These are phyloP conservation scores for Blastocrithidia nonstop DNA, from an alignment of 208 protist species.

Conservation along the genomic window DNA sequence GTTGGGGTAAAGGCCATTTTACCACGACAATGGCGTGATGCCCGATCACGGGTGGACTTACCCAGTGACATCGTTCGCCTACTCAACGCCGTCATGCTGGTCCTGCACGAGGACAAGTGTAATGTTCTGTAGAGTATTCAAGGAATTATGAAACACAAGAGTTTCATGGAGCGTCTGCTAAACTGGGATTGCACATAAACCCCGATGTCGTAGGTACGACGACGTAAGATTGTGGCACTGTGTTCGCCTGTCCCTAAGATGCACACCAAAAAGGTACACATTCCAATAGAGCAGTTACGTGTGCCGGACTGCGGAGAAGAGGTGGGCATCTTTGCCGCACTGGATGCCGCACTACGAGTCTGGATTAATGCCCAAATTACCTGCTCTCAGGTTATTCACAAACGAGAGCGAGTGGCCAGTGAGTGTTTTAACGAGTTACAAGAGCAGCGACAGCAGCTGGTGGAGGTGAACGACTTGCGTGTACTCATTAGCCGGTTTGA, in stretches of 20 bases:
- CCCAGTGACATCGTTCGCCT: slow-evolving; percentile 13
- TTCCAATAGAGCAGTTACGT: too few species aligned
- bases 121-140: slow-evolving; percentile 36
- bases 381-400: slow-evolving; percentile 32
- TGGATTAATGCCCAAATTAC: slow-evolving; percentile 57
- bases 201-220: slow-evolving; percentile 32
- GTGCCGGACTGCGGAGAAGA: slow-evolving; percentile 5
- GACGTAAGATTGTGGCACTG: slow-evolving; percentile 26
- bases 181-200: slow-evolving; percentile 48
- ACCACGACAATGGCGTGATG: slow-evolving; percentile 31
- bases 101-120: slow-evolving; percentile 46
- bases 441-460: slow-evolving; percentile 49
- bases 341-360: slow-evolving; percentile 18
- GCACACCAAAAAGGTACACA: too few species aligned
- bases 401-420: slow-evolving; percentile 33
- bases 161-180: slow-evolving; percentile 48
- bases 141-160: slow-evolving; percentile 21
- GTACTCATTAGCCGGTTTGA: slow-evolving; percentile 32
- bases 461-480: slow-evolving; percentile 64
- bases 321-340: slow-evolving; percentile 4
- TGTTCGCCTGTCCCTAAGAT: slow-evolving; percentile 12
- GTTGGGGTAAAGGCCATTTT: slow-evolving; percentile 15
- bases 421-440: slow-evolving; percentile 54
- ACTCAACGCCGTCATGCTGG: slow-evolving; percentile 38
- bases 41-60: slow-evolving; percentile 16